Base-by-base conservation (phyloP, 192 early-diverging fungal species). In the Irineochytrium annulatum region DNA sequence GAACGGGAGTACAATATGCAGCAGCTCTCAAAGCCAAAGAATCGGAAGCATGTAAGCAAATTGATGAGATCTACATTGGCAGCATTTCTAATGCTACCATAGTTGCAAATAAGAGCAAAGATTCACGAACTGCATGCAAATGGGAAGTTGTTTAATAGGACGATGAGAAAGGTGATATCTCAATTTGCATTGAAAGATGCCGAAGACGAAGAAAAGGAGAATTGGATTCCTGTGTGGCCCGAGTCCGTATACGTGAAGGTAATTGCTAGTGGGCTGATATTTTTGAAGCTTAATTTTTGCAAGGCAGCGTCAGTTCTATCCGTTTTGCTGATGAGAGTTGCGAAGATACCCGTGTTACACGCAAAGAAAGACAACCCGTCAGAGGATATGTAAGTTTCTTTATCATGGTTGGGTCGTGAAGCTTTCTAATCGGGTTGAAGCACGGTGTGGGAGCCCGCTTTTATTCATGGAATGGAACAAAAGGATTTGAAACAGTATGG, bases 1-100 rank as follows among this genome's bases (percentile, higher is more conserved):
- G 91, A 95, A 59, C 77, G 75, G 53, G 93, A 98, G 69, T 86
- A 91, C 65, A 85, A 88, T 65, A 78, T 89, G 8, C 81, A 86
- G 52, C 79, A 89, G 43, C 35, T 76, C n/a, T 85, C 85, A 37
- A 82, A 84, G 60, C 83, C 78, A 53, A 74, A 75, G 19, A 87
- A 87, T 60, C 69, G 76, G 31, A 84, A 81, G 24, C 48, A 83
- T 41, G 68, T 88, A 75, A 48, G 55, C 60, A 49, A 55, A 41
- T 34, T 39, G 1, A 37, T 35, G 20, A 17, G 22, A 30, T 34
- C n/a, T 19, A 34, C 33, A 34, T 20, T 49, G 29, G 8, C 20
- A 6, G 26, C 37, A 41, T 17, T 28, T 13, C 8, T 55, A 22
- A 30, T 55, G 17, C 20, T 31, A 60, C 20, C 31, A 33, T 14